Conservation (phyloP, 805 yeast genomes). For the Candida koratica region DNA sequence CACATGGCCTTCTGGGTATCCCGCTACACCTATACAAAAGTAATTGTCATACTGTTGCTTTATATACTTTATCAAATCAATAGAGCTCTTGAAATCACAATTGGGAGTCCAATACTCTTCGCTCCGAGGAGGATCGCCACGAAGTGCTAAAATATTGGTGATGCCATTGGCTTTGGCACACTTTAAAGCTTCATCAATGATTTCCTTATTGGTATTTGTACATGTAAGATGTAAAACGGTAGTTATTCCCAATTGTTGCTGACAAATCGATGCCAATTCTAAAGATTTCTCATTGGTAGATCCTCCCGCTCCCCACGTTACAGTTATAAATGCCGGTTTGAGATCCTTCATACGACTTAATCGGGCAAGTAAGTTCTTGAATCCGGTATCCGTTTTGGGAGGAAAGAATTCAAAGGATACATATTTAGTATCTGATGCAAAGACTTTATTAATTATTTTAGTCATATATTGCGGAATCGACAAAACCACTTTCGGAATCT, state of each 20-base stretch:
- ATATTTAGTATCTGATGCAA: constrained; percentile 46
- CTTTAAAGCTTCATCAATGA: constrained; percentile 75
- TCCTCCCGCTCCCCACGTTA: constrained; percentile 99
- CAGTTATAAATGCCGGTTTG: constrained; percentile 85
- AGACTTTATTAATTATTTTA: constrained; percentile 43
- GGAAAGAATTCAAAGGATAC: constrained; percentile 95
- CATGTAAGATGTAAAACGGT: constrained; percentile 95
- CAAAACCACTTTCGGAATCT: too few species aligned
- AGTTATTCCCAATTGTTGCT: constrained; percentile 71
- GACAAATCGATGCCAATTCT: constrained; percentile 76
- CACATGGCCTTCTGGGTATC: constrained; percentile 96
- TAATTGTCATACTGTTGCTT: constrained; percentile 66
- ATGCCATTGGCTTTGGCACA: constrained; percentile 76
- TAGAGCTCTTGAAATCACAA: constrained; percentile 70
- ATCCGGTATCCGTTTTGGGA: constrained; percentile 90
- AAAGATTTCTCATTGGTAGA: constrained; percentile 83
- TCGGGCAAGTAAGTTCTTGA: constrained; percentile 79
- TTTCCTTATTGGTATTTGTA: constrained; percentile 76
- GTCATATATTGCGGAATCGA: too few species aligned
- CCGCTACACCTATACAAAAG: constrained; percentile 95
- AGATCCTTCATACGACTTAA: constrained; percentile 83
- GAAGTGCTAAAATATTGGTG: constrained; percentile 80
- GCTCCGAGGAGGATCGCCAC: constrained; percentile 95
- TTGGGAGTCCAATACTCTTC: constrained; percentile 54
- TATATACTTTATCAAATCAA: constrained; percentile 82